Conservation (phyloP, 2,329 filamentous ascomycete genomes). For the Diaporthe sp. region DNA sequence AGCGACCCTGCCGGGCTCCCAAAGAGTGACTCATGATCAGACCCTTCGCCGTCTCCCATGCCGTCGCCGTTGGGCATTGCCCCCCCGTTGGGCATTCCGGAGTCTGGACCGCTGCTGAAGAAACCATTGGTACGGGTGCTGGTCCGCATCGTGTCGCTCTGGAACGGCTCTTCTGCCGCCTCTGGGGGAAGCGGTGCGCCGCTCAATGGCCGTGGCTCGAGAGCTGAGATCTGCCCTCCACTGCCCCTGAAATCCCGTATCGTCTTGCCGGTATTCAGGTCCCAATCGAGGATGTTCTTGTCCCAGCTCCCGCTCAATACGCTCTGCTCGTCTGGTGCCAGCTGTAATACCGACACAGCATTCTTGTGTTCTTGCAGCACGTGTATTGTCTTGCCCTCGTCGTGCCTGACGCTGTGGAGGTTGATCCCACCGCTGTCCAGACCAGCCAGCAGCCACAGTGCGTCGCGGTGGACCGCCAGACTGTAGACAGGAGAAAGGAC, state of each 20-base stretch:
- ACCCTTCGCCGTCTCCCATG: conserved; percentile 68
- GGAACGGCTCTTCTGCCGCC: conserved; percentile 65
- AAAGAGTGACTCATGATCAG: conserved; percentile 83
- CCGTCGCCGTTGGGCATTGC: conserved; percentile 53
- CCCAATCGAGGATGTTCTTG: conserved; percentile 94
- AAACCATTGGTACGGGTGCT: conserved; percentile 76
- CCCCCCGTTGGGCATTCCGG: conserved; percentile 41
- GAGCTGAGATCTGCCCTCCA: conserved; percentile 85
- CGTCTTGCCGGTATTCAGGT: conserved; percentile 85
- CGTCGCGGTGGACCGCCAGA: conserved; percentile 88
- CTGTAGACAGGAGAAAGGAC: conserved; percentile 93
- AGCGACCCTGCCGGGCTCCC: conserved; percentile 84
- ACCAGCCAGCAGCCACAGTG: conserved; percentile 91
- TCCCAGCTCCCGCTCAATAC: conserved; percentile 97
- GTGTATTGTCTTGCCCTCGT: conserved; percentile 90
- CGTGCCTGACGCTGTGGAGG: conserved; percentile 90
- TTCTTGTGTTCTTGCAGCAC: conserved; percentile 87
- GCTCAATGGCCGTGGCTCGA: conserved; percentile 85
- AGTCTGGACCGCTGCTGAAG: conserved; percentile 47
- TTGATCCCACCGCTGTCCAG: conserved; percentile 93
- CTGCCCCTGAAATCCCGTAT: conserved; percentile 81
- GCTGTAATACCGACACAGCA: conserved; percentile 86
- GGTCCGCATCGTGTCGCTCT: conserved; percentile 78
- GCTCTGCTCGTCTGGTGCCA: conserved; percentile 86
- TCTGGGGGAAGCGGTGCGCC: conserved; percentile 81